phyloP scores from a whole-genome alignment of 306 rosid genomes.

The Astragalus glycyphyllos region DNA sequence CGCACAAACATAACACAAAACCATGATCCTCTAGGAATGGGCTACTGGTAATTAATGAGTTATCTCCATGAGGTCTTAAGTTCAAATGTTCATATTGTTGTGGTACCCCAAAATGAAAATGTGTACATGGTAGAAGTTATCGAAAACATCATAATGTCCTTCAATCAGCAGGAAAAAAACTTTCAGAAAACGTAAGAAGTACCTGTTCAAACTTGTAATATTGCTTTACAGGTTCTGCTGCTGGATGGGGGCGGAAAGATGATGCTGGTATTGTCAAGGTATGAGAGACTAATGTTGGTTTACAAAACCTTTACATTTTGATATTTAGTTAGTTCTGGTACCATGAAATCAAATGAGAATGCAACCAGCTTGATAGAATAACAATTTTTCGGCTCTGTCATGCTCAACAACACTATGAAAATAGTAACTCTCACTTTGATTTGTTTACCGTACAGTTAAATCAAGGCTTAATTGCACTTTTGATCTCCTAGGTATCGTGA shows the following conservation, averaged over 20 bases:
- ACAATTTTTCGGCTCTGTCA: slow-evolving; percentile 10
- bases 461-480: background rate
- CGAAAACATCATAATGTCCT: background rate
- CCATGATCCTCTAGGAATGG: slow-evolving; percentile 21
- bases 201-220: slow-evolving; percentile 35
- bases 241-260: slow-evolving; percentile 96
- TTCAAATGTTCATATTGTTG: slow-evolving; percentile 10
- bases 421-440: slow-evolving; percentile 1
- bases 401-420: slow-evolving; percentile 1
- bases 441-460: slow-evolving; percentile 2
- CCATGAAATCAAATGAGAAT: slow-evolving; percentile 24
- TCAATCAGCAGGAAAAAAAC: background rate
- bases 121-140: slow-evolving; percentile 13
- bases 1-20: no score
- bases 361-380: slow-evolving; percentile 15
- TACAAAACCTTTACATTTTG: slow-evolving; percentile 17
- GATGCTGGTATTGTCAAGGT: slow-evolving; percentile 98
- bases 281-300: slow-evolving; percentile 38
- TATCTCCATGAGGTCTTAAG: slow-evolving; percentile 6
- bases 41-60: slow-evolving; percentile 21
- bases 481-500: no score
- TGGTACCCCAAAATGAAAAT: slow-evolving; percentile 3
- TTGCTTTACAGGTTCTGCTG: slow-evolving; percentile 82
- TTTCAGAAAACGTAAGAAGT: slow-evolving; percentile 30
- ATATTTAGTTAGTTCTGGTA: slow-evolving; percentile 19